Base-by-base conservation (phyloP, 2,329 filamentous ascomycete genomes). In the Fusarium incarnatum region DNA sequence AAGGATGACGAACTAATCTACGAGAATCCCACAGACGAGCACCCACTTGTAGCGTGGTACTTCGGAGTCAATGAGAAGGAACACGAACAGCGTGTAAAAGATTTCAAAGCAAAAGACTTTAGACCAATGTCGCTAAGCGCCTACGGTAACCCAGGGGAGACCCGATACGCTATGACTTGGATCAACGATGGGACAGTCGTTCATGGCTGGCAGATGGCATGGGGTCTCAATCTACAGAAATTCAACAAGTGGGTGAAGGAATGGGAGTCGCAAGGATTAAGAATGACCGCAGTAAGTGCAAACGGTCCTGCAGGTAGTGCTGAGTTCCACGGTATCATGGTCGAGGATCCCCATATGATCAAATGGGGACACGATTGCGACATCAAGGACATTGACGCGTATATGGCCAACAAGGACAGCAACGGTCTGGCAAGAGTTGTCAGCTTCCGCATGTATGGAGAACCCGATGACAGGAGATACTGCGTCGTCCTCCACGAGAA, bases 401-500 rank as follows among this genome's bases (percentile, higher is more conserved):
- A 48, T 13, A 22, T 73, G 55, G 45, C 44, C 10, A n/a, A 55
- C 9, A 60, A 68, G 41, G 56, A 53, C 37, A 41, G n/a, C 7
- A 53, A 53, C 18, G 49, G 49, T 13, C n/a, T 42, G 27, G 25
- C 34, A 11, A 41, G 34, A 20, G 49, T 53, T n/a, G 23, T 10
- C 34, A 42, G 57, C 13, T 68, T 70, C 5, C 54, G 57, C 4
- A 64, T 67, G 68, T 73, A 72, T 13, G 68, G 66, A 7, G 67
- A 67, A 10, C 8, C 57, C 2, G 7, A 54, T 1, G 23, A 73
- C 8, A 58, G 57, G 20, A 52, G 41, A 40, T 73, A 73, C 42
- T 73, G 71, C 12, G 40, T 73, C 15, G 5, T 73, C 8, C 52
- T 47, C 3, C 53, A 73, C 41, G 55, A 70, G n/a, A 73, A 72